Percentiles rank a stretch among this genome's conserved stretches.
Conservation (phyloP, 169 alveolate species). For the Plasmodium blacklocki region DNA sequence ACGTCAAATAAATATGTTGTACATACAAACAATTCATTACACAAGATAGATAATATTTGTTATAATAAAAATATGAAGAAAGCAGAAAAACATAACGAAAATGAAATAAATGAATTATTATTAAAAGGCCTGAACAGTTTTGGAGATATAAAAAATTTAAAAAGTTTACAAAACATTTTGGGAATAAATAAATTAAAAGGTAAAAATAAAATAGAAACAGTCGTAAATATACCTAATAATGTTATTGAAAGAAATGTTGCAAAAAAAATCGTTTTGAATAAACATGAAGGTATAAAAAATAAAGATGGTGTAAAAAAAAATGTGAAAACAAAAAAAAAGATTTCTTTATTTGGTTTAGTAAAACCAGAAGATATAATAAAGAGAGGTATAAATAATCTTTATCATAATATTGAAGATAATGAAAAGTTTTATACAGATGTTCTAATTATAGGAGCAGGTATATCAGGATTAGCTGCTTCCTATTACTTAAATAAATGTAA, state of each 20-base stretch:
- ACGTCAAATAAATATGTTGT: too few relatives aligned
- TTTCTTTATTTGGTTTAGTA: conserved; percentile 61
- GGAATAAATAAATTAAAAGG: too few relatives aligned
- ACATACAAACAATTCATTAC: too few relatives aligned
- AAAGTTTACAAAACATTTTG: too few relatives aligned
- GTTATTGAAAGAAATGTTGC: conserved; percentile 19
- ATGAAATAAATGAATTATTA: too few relatives aligned
- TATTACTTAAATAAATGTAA: conserved; percentile 79
- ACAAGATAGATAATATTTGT: too few relatives aligned
- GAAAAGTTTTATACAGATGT: conserved; percentile 78
- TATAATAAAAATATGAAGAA: too few relatives aligned
- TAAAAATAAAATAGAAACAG: neutral
- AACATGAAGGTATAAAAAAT: conserved; percentile 9
- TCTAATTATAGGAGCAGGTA: conserved; percentile 84
- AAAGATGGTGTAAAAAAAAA: neutral
- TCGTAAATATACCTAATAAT: conserved; percentile 24
- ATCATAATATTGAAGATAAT: conserved; percentile 13
- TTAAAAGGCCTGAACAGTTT: too few relatives aligned
- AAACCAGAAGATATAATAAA: conserved; percentile 65
- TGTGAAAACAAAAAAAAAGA: conserved; percentile 16
- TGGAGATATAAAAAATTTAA: too few relatives aligned
- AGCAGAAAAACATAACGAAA: too few relatives aligned
- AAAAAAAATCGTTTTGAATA: conserved; percentile 1
- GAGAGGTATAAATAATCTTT: conserved; percentile 41
- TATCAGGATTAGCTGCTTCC: conserved; percentile 85